Evolutionary conservation across 1,284 basidiomycete genomes (phyloP), one percentile per base, ranked within the genome.

Genomic region (Xanthoconium separans): DNA sequence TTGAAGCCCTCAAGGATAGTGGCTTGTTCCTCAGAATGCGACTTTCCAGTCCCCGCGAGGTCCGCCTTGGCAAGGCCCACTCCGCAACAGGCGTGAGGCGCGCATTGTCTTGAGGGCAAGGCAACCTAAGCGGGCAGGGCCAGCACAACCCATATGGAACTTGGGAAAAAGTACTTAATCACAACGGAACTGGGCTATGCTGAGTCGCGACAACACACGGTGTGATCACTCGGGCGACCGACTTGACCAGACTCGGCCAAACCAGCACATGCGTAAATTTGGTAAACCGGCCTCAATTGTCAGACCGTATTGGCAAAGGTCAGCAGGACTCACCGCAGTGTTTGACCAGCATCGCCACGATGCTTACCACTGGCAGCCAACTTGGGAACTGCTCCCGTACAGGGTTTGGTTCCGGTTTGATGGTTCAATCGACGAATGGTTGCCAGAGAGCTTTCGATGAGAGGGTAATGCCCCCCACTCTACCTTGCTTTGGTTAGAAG

Each of bases 401-500:
- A 41, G 16, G 56, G 51, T 51, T 46, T 52, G 49, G 42, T 53
- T 53, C 58, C 58, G 58, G 44, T 52, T 54, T 56, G 57, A 50
- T 64, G 54, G 55, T 40, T 50, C 51, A 49, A 53, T 55, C 61
- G 47, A 64, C 55, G 44, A 63, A 44, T 56, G 44, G 55, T 51
- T 43, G 34, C 53, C 42, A 54, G 37, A 46, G 37, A 29, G 41
- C 33, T 47, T 27, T 31, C 34, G 55, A 64, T 60, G 56, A 57
- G 64, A 63, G 55, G 51, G 44, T 42, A 36, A 18, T 24, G 53
- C 48, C 51, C 22, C 34, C 41, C 51, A 61, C 60, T 55, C 56
- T 67, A 51, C 36, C 70, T 66, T 54, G 57, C 65, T 69, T 69
- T 71, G 67, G 67, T 69, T 69, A 71, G 58, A 58, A 48, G 44